Evolutionary conservation across 257 asterid species (phyloP).

Genomic region (Nicotiana noctiflora): DNA sequence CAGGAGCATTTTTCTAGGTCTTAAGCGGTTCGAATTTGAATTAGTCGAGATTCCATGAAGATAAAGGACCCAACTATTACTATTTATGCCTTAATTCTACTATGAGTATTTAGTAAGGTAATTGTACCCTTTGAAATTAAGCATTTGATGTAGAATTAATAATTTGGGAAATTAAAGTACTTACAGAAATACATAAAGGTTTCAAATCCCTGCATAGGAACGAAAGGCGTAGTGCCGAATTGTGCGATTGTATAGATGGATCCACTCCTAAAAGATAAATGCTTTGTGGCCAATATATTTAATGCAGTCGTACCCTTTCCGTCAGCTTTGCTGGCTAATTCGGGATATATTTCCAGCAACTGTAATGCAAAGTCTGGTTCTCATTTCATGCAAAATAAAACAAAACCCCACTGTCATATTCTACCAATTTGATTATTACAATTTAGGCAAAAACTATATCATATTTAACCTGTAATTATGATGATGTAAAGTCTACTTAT

Average conservation of each 20-base stretch:
- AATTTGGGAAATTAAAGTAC: not conserved
- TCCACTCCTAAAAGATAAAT: constrained; percentile 5
- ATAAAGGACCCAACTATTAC: no score
- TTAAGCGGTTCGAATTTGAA: no score
- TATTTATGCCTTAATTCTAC: no score
- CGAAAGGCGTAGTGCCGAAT: not conserved
- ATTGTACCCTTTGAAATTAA: not conserved
- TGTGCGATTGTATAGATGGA: not conserved
- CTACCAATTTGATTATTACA: not conserved
- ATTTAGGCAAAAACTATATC: not conserved
- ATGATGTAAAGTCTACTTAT: no score
- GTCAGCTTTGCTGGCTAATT: not conserved
- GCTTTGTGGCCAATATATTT: constrained; percentile 8
- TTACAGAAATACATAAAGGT: not conserved
- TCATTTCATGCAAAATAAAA: not conserved
- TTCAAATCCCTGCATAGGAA: not conserved
- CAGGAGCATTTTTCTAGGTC: no score
- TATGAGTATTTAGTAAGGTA: no score
- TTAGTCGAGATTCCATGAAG: no score
- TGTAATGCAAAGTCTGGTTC: constrained; percentile 6
- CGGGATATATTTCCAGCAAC: not conserved
- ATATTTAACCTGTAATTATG: no score
- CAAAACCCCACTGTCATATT: no score
- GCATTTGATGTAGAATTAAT: not conserved
- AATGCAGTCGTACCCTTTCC: not conserved